Evolutionary conservation across 2,329 filamentous ascomycete genomes (phyloP), one percentile per base, ranked within the genome.

Genomic region (Colletotrichum sp.): DNA sequence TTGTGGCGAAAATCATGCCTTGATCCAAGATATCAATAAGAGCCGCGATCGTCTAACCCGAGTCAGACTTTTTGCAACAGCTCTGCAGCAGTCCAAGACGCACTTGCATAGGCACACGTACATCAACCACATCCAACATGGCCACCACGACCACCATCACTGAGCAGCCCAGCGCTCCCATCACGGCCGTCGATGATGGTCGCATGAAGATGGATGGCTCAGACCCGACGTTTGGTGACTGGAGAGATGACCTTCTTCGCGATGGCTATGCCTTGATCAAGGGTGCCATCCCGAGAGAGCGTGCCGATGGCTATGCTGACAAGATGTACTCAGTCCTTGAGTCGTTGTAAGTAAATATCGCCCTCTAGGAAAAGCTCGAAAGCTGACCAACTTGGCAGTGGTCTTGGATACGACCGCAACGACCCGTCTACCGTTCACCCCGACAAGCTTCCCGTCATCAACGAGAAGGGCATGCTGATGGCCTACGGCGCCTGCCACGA

Each of bases 391-490:
- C 5, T 18, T 9, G 34, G 26, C 13, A 75, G 73, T 21, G 76
- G 71, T 32, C 77, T 76, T 3, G 78, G 64, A 7, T 77, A 78
- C 62, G 77, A 80, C 70, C 77, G 79, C 28, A 75, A 82, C 66
- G 80, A 85, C 73, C 81, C 83, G 3, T 80, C 81, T 3, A 86
- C 85, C 3, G 85, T 84, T 78, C 82, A 79, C 36, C 77, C 80
- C 36, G 80, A 83, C 8, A 81, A 86, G 74, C 82, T 87, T 3
- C 85, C 86, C 2, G 80, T 83, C 4, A 85, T 88, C 78, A 87
- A 84, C 77, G 86, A 88, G 77, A 89, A 88, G 80, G 87, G 88
- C 43, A 89, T 89, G 83, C 86, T 86, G 76, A 80, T 86, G 30
- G 79, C 83, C 36, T 90, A 90, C 66, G 87, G 83, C 0, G 84